Base-by-base conservation (phyloP, 2,329 filamentous ascomycete species). In the Xylaria arbuscula region DNA sequence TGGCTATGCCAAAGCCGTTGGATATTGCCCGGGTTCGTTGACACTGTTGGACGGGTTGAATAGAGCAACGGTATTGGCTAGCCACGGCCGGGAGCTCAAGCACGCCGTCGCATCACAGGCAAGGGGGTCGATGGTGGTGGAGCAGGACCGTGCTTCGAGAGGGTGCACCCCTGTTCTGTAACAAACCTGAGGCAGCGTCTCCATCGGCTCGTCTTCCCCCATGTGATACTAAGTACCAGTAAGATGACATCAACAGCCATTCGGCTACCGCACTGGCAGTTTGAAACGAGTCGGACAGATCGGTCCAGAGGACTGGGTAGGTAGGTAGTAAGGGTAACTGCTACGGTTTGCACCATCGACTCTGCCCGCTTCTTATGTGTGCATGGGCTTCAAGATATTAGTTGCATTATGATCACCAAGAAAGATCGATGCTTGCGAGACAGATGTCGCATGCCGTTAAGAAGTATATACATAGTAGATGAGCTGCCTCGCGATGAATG, bases 121-220 rank as follows among this genome's bases (percentile, higher is more conserved):
- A 70, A 64, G 59, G 72, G 72, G 71, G 68, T 70, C 71, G 69
- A 71, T 64, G 54, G 69, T 70, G 68, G 63, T 70, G 66, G 74
- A 63, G 60, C 32, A 55, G 64, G 70, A 34, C 55, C 60, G 66
- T 58, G 60, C 58, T 62, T 62, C 59, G 50, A 60, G 50, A 60
- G 55, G 51, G 55, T 42, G 24, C 50, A 73, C 70, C 73, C 75
- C 71, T 74, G 74, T 74, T 68, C 71, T 77, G 74, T 73, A 72
- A 76, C 76, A 72, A 64, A 74, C 65, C 72, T 77, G 76, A 77
- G 67, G 75, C 76, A 76, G 13, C 55, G 10, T 45, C 60, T 57
- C 55, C 57, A 50, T 66, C 64, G 64, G 54, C 62, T 62, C 45
- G 56, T 45, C 55, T 24, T 59, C 53, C 22, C 40, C 15, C 13